Base-by-base conservation (phyloP, 805 yeast species). In the Alloascoidea hylecoeti region DNA sequence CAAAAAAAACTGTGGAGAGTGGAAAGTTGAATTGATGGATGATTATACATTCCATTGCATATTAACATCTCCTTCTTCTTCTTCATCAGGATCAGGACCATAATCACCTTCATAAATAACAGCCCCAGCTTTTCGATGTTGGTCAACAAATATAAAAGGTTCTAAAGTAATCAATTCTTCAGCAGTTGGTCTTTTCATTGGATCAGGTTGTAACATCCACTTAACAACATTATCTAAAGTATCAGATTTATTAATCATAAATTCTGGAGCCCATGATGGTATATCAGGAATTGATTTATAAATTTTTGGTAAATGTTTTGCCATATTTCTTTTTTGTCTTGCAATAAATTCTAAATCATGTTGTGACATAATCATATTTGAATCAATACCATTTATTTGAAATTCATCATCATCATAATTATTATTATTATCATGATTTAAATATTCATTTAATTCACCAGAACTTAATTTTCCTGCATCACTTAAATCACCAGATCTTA, bases 91-190 rank as follows among this genome's bases (percentile, higher is more conserved):
- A 42, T 64, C 63, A 1, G 96, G 95, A 0, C 97, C 98, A 54
- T 70, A 86, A 46, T 92, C 96, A 15, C 96, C 97, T 60, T 89
- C 98, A 50, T 78, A 92, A 44, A 92, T 81, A 2, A 88, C 80
- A 2, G 96, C 96, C 3, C 97, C 96, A 4, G 95, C 83, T 52
- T 80, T 81, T 38, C 96, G 67, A 42, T 89, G 68, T 39, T 68
- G 58, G 45, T 88, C 95, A 32, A 92, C 88, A 41, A 77, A 70
- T 35, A 70, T 66, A 44, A 92, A 75, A 54, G 92, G 96, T 35
- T 69, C 72, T 45, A 77, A 66, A 39, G 64, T 68, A 40, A 92
- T 58, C n/a, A 92, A 65, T 42, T 75, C 72, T 17, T 61, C 68
- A 0, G 94, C 89, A 4, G 78, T 73, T n/a, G 96, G 95, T 44